Base-by-base conservation (phyloP, 805 yeast genomes). In the Pichia manshurica region DNA sequence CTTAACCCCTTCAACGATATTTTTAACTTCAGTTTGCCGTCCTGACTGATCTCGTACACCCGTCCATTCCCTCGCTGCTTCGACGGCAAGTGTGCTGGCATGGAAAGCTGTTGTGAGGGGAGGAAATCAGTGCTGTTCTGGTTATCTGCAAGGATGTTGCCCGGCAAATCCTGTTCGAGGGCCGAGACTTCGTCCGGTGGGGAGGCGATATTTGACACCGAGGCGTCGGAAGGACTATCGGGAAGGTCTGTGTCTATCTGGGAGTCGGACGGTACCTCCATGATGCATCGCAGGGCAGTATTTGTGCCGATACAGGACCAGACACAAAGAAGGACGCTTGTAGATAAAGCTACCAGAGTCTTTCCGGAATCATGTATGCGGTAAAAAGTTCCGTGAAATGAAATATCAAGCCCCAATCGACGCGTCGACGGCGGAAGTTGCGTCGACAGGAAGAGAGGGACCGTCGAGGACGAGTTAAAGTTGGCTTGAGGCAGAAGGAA, bases 1-100 rank as follows among this genome's bases (percentile, higher is more conserved):
- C 25, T 20, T 15, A 47, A 33, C 13, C 50, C 50, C 43, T 33
- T 47, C 13, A 47, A 39, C 9, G 45, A 41, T 5, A 47, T 47
- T 33, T 39, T 47, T 19, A 47, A 16, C 21, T 36, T 47, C 5
- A 47, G 28, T 42, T 38, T 42, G 12, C 50, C 50, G 16, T 47
- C 35, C 8, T 38, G 28, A n/a, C 17, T 17, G 15, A 41, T 13
- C 29, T 46, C 36, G 12, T 46, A 21, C 3, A 46, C 49, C n/a
- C 45, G 16, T 6, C 49, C 45, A 19, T 45, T 45, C 9, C 32
- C 33, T 4, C 13, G 32, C 16, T 29, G 32, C 17, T 39, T 23
- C 29, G 29, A n/a, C 16, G 8, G 40, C 9, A n/a, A 20, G n/a
- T 19, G 4, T 21, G 6, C 16, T 10, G 28, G 21, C 13, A 17